Percentiles rank a stretch among this genome's conserved stretches.
Evolutionary conservation across 2,329 filamentous ascomycete species (phyloP).

Genomic region (Fusarium paranaense): DNA sequence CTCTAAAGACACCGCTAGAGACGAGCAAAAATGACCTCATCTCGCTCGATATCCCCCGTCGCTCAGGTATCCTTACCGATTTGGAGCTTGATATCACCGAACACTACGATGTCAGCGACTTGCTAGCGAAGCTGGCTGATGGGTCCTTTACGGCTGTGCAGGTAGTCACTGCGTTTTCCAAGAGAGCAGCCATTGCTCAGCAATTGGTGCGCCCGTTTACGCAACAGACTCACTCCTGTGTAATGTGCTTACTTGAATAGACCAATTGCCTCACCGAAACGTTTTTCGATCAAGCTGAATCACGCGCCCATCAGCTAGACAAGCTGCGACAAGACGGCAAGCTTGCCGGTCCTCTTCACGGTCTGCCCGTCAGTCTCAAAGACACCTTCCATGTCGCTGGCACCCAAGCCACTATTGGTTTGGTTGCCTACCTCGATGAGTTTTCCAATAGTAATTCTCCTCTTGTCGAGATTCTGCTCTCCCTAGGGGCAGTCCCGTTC

Average conservation of each 20-base stretch:
- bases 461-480: constrained; percentile 14
- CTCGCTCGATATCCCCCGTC: constrained; percentile 24
- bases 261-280: constrained; percentile 57
- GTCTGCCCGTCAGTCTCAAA: constrained; percentile 26
- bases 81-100: constrained; percentile 59
- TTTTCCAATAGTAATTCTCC: neutral
- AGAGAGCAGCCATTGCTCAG: constrained; percentile 45
- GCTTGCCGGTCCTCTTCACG: constrained; percentile 32
- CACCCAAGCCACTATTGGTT: constrained; percentile 14
- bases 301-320: constrained; percentile 31
- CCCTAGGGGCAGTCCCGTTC: constrained; percentile 14
- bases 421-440: constrained; percentile 11
- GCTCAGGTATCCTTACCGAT: constrained; percentile 53
- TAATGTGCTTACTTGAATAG: neutral
- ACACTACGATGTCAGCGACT: constrained; percentile 50
- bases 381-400: constrained; percentile 15
- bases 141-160: constrained; percentile 48
- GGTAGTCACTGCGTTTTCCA: constrained; percentile 50
- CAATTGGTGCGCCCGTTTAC: constrained; percentile 38
- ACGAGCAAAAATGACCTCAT: constrained; percentile 21
- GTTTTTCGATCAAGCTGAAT: constrained; percentile 54
- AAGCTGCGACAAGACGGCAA: constrained; percentile 11
- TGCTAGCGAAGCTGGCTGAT: constrained; percentile 51
- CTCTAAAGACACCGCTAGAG: constrained; percentile 10
- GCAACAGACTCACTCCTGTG: neutral